Evolutionary conservation across 75 land plant species (phyloP), one percentile per base, ranked within the genome.

Genomic region (Picea sitchensis): DNA sequence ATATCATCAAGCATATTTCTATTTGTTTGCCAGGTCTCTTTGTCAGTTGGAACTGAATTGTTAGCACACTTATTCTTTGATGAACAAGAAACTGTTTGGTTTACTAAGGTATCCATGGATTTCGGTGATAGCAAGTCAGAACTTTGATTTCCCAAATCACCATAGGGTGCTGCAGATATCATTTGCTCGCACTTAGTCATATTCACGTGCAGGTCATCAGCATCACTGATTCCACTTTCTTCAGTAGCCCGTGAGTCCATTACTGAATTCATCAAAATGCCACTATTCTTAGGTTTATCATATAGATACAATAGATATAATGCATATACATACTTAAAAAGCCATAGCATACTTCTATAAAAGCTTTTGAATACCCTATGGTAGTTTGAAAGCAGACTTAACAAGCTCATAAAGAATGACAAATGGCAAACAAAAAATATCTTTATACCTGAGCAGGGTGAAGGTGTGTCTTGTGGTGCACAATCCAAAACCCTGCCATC

Each of bases 361-460:
- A 3, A n/a, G 26, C 20, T 18, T 71, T 71, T 44, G 20, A 21
- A 71, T 71, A 8, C 20, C 5, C 73, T 41, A 20, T 54, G 38
- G 38, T 44, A 31, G 11, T 47, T 20, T 38, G 47, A 71, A 71
- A 20, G 0, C 20, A 71, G 9, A 17, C 21, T 41, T 44, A 38
- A 71, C 51, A 20, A 38, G 3, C 2, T 9, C 6, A 41, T 21
- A 14, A 69, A 34, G 5, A 41, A 69, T 0, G 1, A 65, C 3
- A 69, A 20, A 38, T 38, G 1, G 11, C 54, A 47, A 54, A 23
- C 77, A 77, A 31, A 64, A 26, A 31, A 30, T 32, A 78, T 31
- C 2, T 75, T 56, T 34, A 61, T 84, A 84, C 85, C 85, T 73
- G 85, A 84, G 85, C 79, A 82, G 4, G 85, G 85, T 20, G 85